Evolutionary conservation across 352 stramenopile species (phyloP).

Genomic region (Pythium aristosporum): DNA sequence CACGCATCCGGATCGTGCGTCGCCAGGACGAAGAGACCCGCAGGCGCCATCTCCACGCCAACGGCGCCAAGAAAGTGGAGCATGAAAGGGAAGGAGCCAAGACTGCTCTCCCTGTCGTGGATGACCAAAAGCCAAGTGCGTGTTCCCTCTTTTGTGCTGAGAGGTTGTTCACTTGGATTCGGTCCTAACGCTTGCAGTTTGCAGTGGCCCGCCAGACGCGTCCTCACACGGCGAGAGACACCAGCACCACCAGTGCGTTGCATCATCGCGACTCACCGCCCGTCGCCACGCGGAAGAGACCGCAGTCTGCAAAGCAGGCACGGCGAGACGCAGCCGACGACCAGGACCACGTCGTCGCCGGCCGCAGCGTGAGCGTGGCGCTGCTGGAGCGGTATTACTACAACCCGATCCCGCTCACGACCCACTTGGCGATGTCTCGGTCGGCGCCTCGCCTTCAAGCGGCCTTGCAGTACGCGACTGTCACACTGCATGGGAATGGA

Average conservation of each 20-base stretch:
- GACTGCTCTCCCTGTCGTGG: background rate
- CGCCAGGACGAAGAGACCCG: constrained; percentile 33
- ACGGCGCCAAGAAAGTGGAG: constrained; percentile 22
- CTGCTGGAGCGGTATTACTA: constrained; percentile 38
- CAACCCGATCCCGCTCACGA: constrained; percentile 26
- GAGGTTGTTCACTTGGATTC: no score
- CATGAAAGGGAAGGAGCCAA: background rate
- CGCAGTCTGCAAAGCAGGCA: constrained; percentile 51
- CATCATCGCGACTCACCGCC: background rate
- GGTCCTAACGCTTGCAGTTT: no score
- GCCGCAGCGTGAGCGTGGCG: constrained; percentile 31
- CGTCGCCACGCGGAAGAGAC: constrained; percentile 16
- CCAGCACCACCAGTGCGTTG: background rate
- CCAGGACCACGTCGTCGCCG: constrained; percentile 10
- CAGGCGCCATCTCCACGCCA: constrained; percentile 48
- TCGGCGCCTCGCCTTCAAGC: constrained; percentile 23
- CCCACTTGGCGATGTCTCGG: constrained; percentile 22
- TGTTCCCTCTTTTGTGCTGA: background rate
- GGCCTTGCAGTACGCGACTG: constrained; percentile 2
- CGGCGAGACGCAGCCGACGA: background rate
- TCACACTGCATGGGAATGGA: no score
- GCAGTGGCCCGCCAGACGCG: no score
- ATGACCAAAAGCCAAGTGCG: background rate
- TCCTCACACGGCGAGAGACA: background rate
- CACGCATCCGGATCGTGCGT: constrained; percentile 39